These are phyloP conservation scores for Clonostachys solani DNA, from an alignment of 2,329 filamentous ascomycete species.

Conservation along the genomic window DNA sequence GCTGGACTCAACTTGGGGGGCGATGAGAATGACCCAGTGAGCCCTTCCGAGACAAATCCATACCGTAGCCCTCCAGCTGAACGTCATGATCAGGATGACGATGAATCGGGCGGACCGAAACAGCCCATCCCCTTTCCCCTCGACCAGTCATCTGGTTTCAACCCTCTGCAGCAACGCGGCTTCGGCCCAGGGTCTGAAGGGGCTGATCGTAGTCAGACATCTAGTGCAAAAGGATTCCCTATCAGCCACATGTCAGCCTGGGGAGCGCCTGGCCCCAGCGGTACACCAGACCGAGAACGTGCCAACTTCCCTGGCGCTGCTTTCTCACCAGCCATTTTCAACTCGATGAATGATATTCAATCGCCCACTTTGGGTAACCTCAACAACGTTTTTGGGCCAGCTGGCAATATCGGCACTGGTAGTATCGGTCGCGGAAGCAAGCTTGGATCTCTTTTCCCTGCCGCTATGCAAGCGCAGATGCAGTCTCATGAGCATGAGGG, in stretches of 20 bases:
- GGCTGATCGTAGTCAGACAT: slow-evolving; percentile 89
- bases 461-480: slow-evolving; percentile 89
- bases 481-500: slow-evolving; percentile 52
- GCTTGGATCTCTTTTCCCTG: slow-evolving; percentile 81
- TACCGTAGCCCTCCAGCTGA: slow-evolving; percentile 87
- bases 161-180: slow-evolving; percentile 48
- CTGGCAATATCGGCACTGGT: slow-evolving; percentile 47
- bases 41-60: slow-evolving; percentile 93
- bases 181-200: slow-evolving; percentile 51
- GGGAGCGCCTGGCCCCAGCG: slow-evolving; percentile 54
- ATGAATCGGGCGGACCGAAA: slow-evolving; percentile 28
- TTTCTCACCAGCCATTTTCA: slow-evolving; percentile 79
- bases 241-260: slow-evolving; percentile 61
- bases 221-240: slow-evolving; percentile 75
- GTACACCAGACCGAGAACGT: slow-evolving; percentile 65
- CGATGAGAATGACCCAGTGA: slow-evolving; percentile 67
- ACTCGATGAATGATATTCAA: slow-evolving; percentile 70
- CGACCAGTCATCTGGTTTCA: slow-evolving; percentile 45
- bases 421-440: slow-evolving; percentile 76
- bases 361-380: slow-evolving; percentile 64
- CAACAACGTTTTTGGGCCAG: slow-evolving; percentile 67
- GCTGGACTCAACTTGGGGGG: slow-evolving; percentile 53
- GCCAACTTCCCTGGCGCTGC: slow-evolving; percentile 47
- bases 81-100: slow-evolving; percentile 60
- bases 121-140: slow-evolving; percentile 8